Evolutionary conservation across 805 yeast species (phyloP).

Genomic region (Hanseniaspora mollemarum): DNA sequence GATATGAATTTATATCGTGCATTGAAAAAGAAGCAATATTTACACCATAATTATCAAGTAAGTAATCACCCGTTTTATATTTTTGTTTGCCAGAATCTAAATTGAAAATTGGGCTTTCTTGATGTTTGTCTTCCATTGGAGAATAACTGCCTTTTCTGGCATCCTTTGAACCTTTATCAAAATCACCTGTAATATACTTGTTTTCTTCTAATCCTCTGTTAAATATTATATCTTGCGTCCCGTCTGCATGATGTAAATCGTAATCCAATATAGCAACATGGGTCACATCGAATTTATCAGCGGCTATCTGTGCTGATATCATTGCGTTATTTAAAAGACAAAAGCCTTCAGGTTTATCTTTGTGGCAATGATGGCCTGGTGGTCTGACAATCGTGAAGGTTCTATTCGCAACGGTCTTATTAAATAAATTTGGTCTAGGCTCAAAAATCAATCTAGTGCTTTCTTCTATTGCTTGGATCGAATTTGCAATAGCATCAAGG

Average conservation of each 20-base stretch:
- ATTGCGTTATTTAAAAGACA: slow-evolving; percentile 74
- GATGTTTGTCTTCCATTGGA: slow-evolving; percentile 17
- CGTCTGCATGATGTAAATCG: slow-evolving; percentile 84
- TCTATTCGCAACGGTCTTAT: slow-evolving; percentile 25
- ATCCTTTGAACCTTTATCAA: slow-evolving; percentile 17
- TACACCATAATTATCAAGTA: slow-evolving; percentile 33
- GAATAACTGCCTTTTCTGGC: slow-evolving; percentile 22
- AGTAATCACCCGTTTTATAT: slow-evolving; percentile 37
- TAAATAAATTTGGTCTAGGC: background rate
- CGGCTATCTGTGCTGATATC: slow-evolving; percentile 68
- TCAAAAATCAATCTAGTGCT: slow-evolving; percentile 47
- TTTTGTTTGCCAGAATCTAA: slow-evolving; percentile 19
- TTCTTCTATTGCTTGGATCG: slow-evolving; percentile 60
- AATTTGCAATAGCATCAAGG: slow-evolving; percentile 61
- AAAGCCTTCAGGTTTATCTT: slow-evolving; percentile 74
- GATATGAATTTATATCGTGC: slow-evolving; percentile 78
- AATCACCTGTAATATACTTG: slow-evolving; percentile 31
- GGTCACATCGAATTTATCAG: slow-evolving; percentile 47
- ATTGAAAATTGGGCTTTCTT: slow-evolving; percentile 24
- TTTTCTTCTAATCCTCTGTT: slow-evolving; percentile 50
- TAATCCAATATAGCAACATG: slow-evolving; percentile 76
- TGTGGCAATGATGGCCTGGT: slow-evolving; percentile 82
- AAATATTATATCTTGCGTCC: slow-evolving; percentile 79
- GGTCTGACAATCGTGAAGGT: slow-evolving; percentile 66
- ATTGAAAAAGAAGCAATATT: slow-evolving; percentile 71